A percentile compares a stretch with the other conserved stretches of the same genome.
Evolutionary conservation across 805 yeast genomes (phyloP).

Genomic region (Cyberlindnera maritima): DNA sequence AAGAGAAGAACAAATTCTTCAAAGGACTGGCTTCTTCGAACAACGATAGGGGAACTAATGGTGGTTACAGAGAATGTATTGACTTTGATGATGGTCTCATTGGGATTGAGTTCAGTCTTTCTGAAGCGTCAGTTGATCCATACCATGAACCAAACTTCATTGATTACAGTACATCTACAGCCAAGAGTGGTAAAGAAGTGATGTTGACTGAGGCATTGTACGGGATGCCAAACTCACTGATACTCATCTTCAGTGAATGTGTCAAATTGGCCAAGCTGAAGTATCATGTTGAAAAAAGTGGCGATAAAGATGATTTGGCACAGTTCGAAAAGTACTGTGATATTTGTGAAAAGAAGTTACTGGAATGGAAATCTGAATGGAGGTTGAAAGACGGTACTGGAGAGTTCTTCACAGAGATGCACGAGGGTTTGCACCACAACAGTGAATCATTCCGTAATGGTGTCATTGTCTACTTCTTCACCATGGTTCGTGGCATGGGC

Average conservation of each 20-base stretch:
- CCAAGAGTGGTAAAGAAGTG: slow-evolving; percentile 43
- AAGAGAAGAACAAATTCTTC: slow-evolving; percentile 16
- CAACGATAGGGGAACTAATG: slow-evolving; percentile 21
- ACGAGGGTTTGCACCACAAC: slow-evolving; percentile 77
- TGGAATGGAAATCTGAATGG: slow-evolving; percentile 79
- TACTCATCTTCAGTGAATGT: slow-evolving; percentile 68
- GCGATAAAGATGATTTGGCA: slow-evolving; percentile 17
- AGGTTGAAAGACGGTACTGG: slow-evolving; percentile 39
- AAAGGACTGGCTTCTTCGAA: slow-evolving; percentile 10
- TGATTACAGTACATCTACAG: slow-evolving; percentile 29
- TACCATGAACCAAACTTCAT: slow-evolving; percentile 37
- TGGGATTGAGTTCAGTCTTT: slow-evolving; percentile 36
- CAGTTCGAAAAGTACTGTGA: slow-evolving; percentile 20
- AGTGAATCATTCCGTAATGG: slow-evolving; percentile 76
- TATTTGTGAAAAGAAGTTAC: slow-evolving; percentile 47
- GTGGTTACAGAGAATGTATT: slow-evolving; percentile 40
- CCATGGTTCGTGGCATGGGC: slow-evolving; percentile 55
- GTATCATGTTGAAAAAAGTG: slow-evolving; percentile 36
- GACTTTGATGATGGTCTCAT: slow-evolving; percentile 44
- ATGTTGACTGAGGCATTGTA: slow-evolving; percentile 77
- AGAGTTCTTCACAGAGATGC: slow-evolving; percentile 34
- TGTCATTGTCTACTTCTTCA: slow-evolving; percentile 64
- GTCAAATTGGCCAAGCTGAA: slow-evolving; percentile 65
- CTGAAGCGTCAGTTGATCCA: slow-evolving; percentile 7
- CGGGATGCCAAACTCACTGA: slow-evolving; percentile 81